Evolutionary conservation across 2,329 filamentous ascomycete genomes (phyloP).

Genomic region (Parastagonospora nodorum): DNA sequence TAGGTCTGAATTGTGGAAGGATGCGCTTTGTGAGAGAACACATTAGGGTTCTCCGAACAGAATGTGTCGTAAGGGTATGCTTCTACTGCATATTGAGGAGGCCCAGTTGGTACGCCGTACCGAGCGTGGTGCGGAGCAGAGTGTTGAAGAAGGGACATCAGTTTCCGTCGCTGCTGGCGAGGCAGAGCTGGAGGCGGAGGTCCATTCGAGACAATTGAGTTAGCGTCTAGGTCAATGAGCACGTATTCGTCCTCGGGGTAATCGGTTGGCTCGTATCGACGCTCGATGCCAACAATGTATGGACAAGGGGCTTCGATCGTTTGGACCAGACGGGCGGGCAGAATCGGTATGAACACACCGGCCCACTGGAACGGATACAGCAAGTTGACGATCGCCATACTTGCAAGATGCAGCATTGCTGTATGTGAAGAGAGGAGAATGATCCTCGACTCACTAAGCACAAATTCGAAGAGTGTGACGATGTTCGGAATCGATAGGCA

Average conservation of each 20-base stretch:
- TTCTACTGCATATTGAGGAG: slow-evolving; percentile 90
- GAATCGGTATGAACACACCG: slow-evolving; percentile 89
- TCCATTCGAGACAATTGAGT: slow-evolving; percentile 83
- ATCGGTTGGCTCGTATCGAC: slow-evolving; percentile 83
- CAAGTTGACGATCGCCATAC: slow-evolving; percentile 81
- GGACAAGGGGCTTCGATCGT: slow-evolving; percentile 94
- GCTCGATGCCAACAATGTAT: slow-evolving; percentile 95
- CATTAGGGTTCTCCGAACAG: slow-evolving; percentile 79
- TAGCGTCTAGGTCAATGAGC: slow-evolving; percentile 88
- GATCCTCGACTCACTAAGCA: slow-evolving; percentile 89
- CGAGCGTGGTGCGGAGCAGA: slow-evolving; percentile 88
- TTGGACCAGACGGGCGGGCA: slow-evolving; percentile 85
- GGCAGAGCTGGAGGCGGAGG: slow-evolving; percentile 78
- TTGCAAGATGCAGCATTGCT: slow-evolving; percentile 92
- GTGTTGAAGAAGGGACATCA: slow-evolving; percentile 83
- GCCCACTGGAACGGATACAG: slow-evolving; percentile 92
- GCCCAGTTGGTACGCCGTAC: slow-evolving; percentile 84
- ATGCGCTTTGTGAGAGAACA: slow-evolving; percentile 75
- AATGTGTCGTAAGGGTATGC: slow-evolving; percentile 90
- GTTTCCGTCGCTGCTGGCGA: slow-evolving; percentile 85
- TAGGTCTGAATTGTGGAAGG: slow-evolving; percentile 80
- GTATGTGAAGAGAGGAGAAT: slow-evolving; percentile 96
- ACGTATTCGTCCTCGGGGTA: slow-evolving; percentile 96
- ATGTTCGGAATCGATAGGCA: slow-evolving; percentile 91
- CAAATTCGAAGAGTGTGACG: slow-evolving; percentile 89